Evolutionary conservation across 1,284 basidiomycete species (phyloP), one percentile per base, ranked within the genome.

Genomic region (Marasmius oreades): DNA sequence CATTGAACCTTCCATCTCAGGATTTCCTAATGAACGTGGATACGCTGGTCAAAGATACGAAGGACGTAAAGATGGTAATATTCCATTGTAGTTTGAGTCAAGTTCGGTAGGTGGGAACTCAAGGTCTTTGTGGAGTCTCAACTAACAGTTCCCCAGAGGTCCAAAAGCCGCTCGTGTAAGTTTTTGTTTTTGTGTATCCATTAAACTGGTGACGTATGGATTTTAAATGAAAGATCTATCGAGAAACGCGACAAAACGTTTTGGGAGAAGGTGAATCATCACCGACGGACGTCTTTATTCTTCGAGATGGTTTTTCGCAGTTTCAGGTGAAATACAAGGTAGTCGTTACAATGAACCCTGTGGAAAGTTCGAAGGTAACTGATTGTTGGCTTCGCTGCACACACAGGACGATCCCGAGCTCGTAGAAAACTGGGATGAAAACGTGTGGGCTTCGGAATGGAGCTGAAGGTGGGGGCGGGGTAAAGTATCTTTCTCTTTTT

Each of bases 81-180:
- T 92, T 92, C 64, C 90, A 92, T 66, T 92, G 90, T 64, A 77
- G 79, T 3, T 72, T 88, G 51, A 90, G 88, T 6, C 90, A 92
- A 71, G 74, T 80, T 39, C 77, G 90, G 88, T 90, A 63, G 43
- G 85, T 69, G 37, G 23, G 46, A n/a, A n/a, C n/a, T n/a, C n/a
- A n/a, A n/a, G n/a, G n/a, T n/a, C n/a, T n/a, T n/a, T n/a, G n/a
- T n/a, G n/a, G n/a, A n/a, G n/a, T n/a, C n/a, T n/a, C n/a, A n/a
- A n/a, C n/a, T n/a, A n/a, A n/a, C n/a, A n/a, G n/a, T n/a, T n/a
- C n/a, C n/a, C n/a, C 51, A 91, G 89, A 46, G 90, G 89, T 18
- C 89, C 90, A 0, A 84, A 84, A 64, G 85, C 89, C 59, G 90
- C 89, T 36, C 74, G 79, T 57, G 89, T 90, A 69, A 28, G 78